Evolutionary conservation across 225 moss, liverwort and hornwort genomes (phyloP).

Genomic region (Pleurozium schreberi): DNA sequence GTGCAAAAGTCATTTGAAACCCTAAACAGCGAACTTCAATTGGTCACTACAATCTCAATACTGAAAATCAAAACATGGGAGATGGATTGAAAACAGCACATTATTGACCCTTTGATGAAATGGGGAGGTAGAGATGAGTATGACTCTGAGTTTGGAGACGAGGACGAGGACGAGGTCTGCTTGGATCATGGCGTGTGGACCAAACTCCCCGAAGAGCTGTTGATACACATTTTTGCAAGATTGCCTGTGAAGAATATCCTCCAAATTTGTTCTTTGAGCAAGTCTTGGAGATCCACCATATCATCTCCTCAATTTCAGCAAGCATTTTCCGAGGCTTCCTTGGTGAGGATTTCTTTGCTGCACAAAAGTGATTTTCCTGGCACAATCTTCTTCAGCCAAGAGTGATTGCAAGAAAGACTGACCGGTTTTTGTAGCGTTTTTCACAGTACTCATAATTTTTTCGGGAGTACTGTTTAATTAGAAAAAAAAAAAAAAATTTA

Average conservation of each 20-base stretch:
- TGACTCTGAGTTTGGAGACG: no score
- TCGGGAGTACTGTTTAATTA: no score
- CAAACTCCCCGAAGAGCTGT: neutral
- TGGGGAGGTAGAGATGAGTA: no score
- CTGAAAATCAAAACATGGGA: neutral
- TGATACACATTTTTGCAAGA: neutral
- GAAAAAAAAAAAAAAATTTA: no score
- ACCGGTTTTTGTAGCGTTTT: no score
- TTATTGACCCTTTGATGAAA: neutral
- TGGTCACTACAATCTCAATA: neutral
- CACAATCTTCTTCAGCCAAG: neutral
- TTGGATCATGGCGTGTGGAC: neutral
- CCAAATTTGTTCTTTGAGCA: neutral
- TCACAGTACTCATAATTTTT: no score
- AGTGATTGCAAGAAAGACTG: no score
- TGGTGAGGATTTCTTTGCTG: neutral
- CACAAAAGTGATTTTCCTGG: rapidly evolving
- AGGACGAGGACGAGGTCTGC: neutral
- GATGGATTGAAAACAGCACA: neutral
- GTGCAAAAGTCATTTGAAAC: neutral
- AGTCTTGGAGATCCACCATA: neutral
- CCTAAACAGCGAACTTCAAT: neutral
- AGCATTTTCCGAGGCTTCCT: neutral
- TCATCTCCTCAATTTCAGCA: neutral
- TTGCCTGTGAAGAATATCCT: neutral